Base-by-base conservation (phyloP, 1,284 basidiomycete genomes). In the Heterobasidion parviporum region DNA sequence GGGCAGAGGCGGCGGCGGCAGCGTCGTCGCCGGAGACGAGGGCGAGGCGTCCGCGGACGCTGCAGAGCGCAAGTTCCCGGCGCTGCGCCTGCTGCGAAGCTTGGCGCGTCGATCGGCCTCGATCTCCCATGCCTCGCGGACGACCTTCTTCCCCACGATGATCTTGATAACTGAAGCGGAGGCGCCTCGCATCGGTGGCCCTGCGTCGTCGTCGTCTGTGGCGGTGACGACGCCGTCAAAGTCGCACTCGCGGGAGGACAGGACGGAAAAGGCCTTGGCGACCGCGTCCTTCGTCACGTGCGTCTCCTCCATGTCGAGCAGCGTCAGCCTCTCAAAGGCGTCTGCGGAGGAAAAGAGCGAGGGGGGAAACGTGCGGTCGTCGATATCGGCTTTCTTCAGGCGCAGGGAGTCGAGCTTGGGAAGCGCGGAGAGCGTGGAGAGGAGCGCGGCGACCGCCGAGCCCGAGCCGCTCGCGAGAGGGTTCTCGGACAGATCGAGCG, bases 41-140 rank as follows among this genome's bases (percentile, higher is more conserved):
- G 64, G 58, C 20, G 18, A 6, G 18, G 16, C 18, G 3, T 50
- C 62, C 62, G 44, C 43, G 14, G 52, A 53, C 8, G 35, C 15
- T 6, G 59, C 35, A 2, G 46, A 58, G 18, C 62, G 60, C 51
- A 56, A 34, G 53, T 57, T 57, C 53, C 57, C 57, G 53, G 60
- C 53, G 57, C 64, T 60, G 57, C 64, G 57, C 57, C 46, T 61
- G 33, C 53, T 41, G 44, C 65, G 61, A 14, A 63, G 56, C 58
- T 76, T 79, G 15, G 72, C 65, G 55, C 78, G 74, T 46, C 74
- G 72, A 61, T 90, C 88, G 9, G 81, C 72, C 64, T 87, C 87
- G 16, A 91, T 63, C 66, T 91, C 88, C 88, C 88, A 90, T 35
- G 78, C 67, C 67, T 91, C 88, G 62, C 81, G 82, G 54, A 87